These are phyloP conservation scores for Cladosporium sp. DNA, from an alignment of 2,329 filamentous ascomycete species.

Conservation along the genomic window DNA sequence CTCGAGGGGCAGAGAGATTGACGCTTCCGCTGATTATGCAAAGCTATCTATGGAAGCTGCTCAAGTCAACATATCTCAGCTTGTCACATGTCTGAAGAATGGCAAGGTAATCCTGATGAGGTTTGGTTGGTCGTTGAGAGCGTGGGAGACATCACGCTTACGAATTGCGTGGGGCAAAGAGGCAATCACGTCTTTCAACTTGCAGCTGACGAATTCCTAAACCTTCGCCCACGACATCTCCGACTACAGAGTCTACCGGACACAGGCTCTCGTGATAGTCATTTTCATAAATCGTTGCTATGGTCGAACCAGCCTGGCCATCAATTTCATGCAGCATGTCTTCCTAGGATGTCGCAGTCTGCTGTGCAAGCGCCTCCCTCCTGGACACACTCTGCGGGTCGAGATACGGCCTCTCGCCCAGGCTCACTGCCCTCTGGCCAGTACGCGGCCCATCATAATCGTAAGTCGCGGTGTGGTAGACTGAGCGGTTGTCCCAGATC, in stretches of 20 bases:
- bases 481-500: slow-evolving; percentile 45
- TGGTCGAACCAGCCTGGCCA: neutral
- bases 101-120: neutral
- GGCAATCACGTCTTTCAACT: slow-evolving; percentile 7
- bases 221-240: neutral
- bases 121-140: neutral
- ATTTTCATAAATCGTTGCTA: neutral
- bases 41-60: neutral
- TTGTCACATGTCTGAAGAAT: neutral
- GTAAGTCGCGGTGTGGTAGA: slow-evolving; percentile 26
- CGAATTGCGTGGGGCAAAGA: neutral
- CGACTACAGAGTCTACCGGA: neutral
- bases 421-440: slow-evolving; percentile 23
- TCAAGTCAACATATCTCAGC: neutral
- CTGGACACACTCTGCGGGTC: slow-evolving; percentile 23
- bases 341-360: neutral
- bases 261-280: neutral
- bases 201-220: slow-evolving; percentile 4
- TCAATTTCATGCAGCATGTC: neutral
- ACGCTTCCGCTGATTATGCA: neutral
- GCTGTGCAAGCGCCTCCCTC: slow-evolving; percentile 23
- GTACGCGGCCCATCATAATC: slow-evolving; percentile 25
- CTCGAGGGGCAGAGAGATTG: neutral
- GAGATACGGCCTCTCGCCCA: slow-evolving; percentile 28
- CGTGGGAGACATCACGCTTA: neutral